Evolutionary conservation across 306 rosid genomes (phyloP).

Genomic region (Lathyrus sativus): DNA sequence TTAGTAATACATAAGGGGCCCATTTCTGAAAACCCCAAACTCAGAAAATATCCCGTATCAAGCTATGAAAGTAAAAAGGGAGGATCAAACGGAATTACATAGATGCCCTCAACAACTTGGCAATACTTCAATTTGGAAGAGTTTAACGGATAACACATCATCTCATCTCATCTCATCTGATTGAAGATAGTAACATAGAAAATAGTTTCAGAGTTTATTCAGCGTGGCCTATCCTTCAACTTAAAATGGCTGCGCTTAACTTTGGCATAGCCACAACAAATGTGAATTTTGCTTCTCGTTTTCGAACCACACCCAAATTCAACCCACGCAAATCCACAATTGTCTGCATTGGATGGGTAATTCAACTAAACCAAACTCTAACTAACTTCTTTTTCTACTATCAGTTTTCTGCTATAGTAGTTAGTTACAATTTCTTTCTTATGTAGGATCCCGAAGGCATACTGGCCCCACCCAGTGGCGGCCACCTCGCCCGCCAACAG

Average conservation of each 20-base stretch:
- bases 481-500: slow-evolving; percentile 74
- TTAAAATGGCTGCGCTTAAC: slow-evolving; percentile 68
- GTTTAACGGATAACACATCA: slow-evolving; percentile 44
- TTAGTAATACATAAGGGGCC: no score
- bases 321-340: slow-evolving; percentile 40
- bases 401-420: no score
- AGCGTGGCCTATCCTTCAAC: neutral
- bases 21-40: neutral
- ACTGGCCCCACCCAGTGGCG: slow-evolving; percentile 63
- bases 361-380: neutral
- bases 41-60: neutral
- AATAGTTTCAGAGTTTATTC: neutral
- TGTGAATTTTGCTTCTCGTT: slow-evolving; percentile 25
- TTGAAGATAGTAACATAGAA: neutral
- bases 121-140: slow-evolving; percentile 4
- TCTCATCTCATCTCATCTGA: neutral
- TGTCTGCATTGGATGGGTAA: slow-evolving; percentile 72
- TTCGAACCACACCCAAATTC: slow-evolving; percentile 20
- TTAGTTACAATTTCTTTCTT: no score
- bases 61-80: neutral
- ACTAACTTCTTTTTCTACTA: neutral
- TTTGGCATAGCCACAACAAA: slow-evolving; percentile 55
- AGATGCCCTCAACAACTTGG: neutral
- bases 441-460: slow-evolving; percentile 87
- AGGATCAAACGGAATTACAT: neutral